These are phyloP conservation scores for Fusarium equiseti DNA, from an alignment of 2,329 filamentous ascomycete genomes.

Conservation along the genomic window DNA sequence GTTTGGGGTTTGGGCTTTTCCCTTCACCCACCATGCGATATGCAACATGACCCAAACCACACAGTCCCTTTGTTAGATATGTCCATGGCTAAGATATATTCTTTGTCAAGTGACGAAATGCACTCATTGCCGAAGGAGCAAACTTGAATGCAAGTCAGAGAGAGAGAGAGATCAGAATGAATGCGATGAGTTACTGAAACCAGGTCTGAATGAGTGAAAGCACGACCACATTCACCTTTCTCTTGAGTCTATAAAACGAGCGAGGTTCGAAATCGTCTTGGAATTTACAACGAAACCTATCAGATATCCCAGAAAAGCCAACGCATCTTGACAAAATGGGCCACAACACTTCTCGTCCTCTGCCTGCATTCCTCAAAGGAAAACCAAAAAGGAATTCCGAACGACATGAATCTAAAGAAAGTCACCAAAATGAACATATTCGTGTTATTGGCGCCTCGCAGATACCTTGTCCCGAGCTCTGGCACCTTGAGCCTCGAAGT, in stretches of 20 bases:
- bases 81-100: neutral
- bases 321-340: neutral
- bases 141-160: neutral
- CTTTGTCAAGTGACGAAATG: neutral
- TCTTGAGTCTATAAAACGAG: neutral
- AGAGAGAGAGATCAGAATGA: neutral
- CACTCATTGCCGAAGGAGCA: neutral
- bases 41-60: neutral
- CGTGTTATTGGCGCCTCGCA: neutral
- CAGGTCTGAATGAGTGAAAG: neutral
- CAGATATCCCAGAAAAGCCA: neutral
- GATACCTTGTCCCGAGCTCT: neutral
- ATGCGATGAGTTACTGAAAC: neutral
- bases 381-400: no score
- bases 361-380: neutral
- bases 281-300: neutral
- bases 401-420: neutral
- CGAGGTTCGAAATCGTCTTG: neutral
- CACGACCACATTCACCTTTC: neutral
- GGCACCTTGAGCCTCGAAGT: neutral
- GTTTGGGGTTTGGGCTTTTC: neutral
- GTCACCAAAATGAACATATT: neutral
- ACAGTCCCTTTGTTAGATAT: neutral
- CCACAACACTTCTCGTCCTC: neutral
- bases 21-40: neutral